phyloP scores from a whole-genome alignment of 2,329 filamentous ascomycete species.

The Talaromyces sp. region DNA sequence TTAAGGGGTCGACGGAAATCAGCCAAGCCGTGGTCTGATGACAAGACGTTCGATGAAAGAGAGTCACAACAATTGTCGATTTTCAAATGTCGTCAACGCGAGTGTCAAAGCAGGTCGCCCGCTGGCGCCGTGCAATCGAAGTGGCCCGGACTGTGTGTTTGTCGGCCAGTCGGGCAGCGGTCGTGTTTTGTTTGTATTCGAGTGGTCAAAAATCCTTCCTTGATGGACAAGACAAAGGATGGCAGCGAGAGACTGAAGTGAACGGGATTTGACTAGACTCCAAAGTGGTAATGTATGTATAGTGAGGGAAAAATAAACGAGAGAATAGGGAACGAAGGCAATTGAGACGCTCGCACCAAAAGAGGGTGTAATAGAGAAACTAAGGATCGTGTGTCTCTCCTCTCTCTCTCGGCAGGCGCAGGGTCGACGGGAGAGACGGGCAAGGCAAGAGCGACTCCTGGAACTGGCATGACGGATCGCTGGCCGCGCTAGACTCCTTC shows the following conservation, averaged over 20 bases:
- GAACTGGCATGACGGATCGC: conserved; percentile 16
- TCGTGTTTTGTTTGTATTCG: conserved; percentile 9
- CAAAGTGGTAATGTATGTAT: neutral
- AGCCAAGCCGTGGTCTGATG: conserved; percentile 15
- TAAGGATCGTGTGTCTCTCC: conserved; percentile 10
- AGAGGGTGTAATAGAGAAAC: neutral
- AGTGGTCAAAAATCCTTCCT: neutral
- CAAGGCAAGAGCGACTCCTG: conserved; percentile 12
- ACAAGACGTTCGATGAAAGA: conserved; percentile 15
- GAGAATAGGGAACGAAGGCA: conserved; percentile 13
- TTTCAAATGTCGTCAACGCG: neutral
- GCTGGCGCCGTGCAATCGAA: conserved; percentile 14
- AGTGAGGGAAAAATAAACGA: conserved; percentile 11
- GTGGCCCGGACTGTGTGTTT: conserved; percentile 14
- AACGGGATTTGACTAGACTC: neutral
- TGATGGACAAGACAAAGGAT: conserved; percentile 11
- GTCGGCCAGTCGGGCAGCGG: neutral
- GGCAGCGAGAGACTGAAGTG: conserved; percentile 10
- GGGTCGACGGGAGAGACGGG: neutral
- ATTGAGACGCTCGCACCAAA: conserved; percentile 2
- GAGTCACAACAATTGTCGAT: neutral
- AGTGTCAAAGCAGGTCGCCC: conserved; percentile 15
- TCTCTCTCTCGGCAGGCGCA: neutral
- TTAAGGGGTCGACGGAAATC: neutral
- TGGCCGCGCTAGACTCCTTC: conserved; percentile 13